phyloP scores from a whole-genome alignment of 768 basidiomycete species.

The Roridomyces roridus region DNA sequence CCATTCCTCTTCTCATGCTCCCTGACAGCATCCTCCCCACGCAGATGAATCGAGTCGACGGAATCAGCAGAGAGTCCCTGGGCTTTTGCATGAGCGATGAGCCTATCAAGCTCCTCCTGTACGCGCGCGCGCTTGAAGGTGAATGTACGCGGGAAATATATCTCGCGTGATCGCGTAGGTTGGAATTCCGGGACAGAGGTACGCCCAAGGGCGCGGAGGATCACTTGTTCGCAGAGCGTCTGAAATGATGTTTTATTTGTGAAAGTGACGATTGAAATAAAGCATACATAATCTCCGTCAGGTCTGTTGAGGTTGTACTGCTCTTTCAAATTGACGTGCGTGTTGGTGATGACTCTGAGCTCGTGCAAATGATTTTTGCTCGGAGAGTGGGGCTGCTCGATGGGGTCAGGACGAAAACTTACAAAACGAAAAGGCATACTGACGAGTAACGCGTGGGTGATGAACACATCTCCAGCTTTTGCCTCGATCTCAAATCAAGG shows the following conservation, averaged over 20 bases:
- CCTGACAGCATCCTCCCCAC: slow-evolving; percentile 11
- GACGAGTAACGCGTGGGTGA: slow-evolving; percentile 15
- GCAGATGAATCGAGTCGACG: slow-evolving; percentile 18
- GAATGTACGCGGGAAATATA: slow-evolving; percentile 19
- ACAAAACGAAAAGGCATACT: slow-evolving; percentile 3
- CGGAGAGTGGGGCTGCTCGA: slow-evolving; percentile 13
- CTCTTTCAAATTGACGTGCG: slow-evolving; percentile 19
- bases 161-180: slow-evolving; percentile 13
- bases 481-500: slow-evolving; percentile 12
- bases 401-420: neutral
- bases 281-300: slow-evolving; percentile 14
- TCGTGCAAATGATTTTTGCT: slow-evolving; percentile 16
- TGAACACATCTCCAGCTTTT: slow-evolving; percentile 15
- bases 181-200: slow-evolving; percentile 13
- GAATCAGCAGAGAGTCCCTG: slow-evolving; percentile 15
- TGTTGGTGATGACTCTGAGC: slow-evolving; percentile 17
- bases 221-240: slow-evolving; percentile 21
- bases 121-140: slow-evolving; percentile 18
- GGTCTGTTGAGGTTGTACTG: slow-evolving; percentile 15
- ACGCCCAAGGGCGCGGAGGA: slow-evolving; percentile 18
- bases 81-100: slow-evolving; percentile 7
- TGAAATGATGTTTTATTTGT: too few relatives aligned
- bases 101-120: slow-evolving; percentile 14
- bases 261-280: neutral
- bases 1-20: slow-evolving; percentile 20